Evolutionary conservation across 495 filamentous ascomycete species (phyloP).

Genomic region (Hyaloscypha finlandica): DNA sequence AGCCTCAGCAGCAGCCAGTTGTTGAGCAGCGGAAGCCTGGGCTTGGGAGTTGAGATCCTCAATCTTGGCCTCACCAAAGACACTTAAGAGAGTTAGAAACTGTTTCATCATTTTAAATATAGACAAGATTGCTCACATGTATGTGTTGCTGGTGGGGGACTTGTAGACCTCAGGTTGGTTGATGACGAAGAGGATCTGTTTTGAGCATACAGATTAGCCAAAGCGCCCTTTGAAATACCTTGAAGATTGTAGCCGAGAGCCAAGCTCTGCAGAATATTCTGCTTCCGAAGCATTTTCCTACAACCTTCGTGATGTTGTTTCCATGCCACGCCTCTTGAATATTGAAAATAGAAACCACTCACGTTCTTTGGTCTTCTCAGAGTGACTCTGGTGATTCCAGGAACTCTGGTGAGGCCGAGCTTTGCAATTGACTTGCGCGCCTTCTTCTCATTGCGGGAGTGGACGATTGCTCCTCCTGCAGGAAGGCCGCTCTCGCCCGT

Average conservation of each 20-base stretch:
- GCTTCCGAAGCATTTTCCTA: background rate
- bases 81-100: slow-evolving; percentile 53
- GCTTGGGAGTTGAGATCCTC: slow-evolving; percentile 98
- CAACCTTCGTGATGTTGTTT: background rate
- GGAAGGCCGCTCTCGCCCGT: slow-evolving; percentile 69
- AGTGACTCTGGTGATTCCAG: slow-evolving; percentile 97
- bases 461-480: slow-evolving; percentile 84
- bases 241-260: background rate
- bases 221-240: background rate
- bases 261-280: background rate
- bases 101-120: background rate
- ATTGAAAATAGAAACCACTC: slow-evolving; percentile 42
- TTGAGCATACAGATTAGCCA: slow-evolving; percentile 5
- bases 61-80: slow-evolving; percentile 99
- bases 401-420: slow-evolving; percentile 93
- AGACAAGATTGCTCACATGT: slow-evolving; percentile 72
- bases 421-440: slow-evolving; percentile 98
- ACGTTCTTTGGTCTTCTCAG: slow-evolving; percentile 98
- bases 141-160: slow-evolving; percentile 96
- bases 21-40: slow-evolving; percentile 89
- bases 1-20: slow-evolving; percentile 73
- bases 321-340: background rate
- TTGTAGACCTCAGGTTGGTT: slow-evolving; percentile 99
- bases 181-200: slow-evolving; percentile 97
- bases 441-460: slow-evolving; percentile 99